Evolutionary conservation across 108 stramenopile genomes (phyloP), one percentile per base, ranked within the genome.

Genomic region (Nitzschia inconspicua): DNA sequence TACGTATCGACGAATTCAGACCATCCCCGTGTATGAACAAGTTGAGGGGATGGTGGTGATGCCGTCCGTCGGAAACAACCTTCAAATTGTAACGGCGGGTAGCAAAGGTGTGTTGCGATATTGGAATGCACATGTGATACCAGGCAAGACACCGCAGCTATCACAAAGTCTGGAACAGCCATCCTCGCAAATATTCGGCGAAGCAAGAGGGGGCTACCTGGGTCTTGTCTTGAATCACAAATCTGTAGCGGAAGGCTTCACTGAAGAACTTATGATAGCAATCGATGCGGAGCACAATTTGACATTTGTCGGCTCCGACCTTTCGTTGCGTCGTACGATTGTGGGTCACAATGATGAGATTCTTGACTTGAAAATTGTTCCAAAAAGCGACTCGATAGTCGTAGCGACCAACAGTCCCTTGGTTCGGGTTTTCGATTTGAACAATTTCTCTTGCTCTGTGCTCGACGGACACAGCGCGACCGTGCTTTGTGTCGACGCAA

Each of bases 301-400:
- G 37, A 56, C 78, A 14, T 93, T 93, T 66, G 66, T 95, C 20
- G 73, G 72, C 14, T 54, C 63, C 0, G 29, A 44, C 3, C 41
- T 79, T 13, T 16, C 59, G 4, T 50, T 77, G 0, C 49, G 73
- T 51, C 77, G 93, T 46, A 79, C 89, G 16, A 91, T 96, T 67
- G 90, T 97, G 36, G 96, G 95, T 0, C 84, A 90, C 55, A 94
- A 97, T 57, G 96, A 95, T 40, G 95, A 97, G 68, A 88, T 97
- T 40, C 79, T 97, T 13, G 96, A 96, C 63, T 50, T 97, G 20
- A 87, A 90, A 31, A 68, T 88, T 23, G 75, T 97, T 30, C 94
- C 94, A 8, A 9, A 35, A 25, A 44, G 49, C 2, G 66, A 26
- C 16, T 50, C 51, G 14, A 76, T 96, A 24, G 93, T 92, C 18